A percentile compares a stretch with the other conserved stretches of the same genome.
Evolutionary conservation across 2,329 filamentous ascomycete genomes (phyloP).

Genomic region (Alternaria alternata): DNA sequence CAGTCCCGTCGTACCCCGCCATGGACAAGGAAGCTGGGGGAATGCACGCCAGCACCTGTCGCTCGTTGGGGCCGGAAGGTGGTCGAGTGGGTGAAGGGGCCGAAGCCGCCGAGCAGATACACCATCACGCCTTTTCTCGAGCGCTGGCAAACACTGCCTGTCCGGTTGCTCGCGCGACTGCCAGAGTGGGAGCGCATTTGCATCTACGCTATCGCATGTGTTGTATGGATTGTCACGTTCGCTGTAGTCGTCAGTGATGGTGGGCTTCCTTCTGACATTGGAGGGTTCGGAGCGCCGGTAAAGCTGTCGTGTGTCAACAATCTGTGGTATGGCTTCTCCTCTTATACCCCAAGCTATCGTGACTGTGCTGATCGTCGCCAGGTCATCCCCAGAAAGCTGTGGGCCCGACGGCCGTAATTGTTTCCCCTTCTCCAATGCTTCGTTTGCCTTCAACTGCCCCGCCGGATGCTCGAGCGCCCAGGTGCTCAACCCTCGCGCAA

Average conservation of each 20-base stretch:
- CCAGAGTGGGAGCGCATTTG: slow-evolving; percentile 64
- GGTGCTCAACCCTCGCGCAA: slow-evolving; percentile 59
- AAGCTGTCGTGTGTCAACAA: slow-evolving; percentile 71
- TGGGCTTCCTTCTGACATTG: slow-evolving; percentile 64
- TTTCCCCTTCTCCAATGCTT: slow-evolving; percentile 62
- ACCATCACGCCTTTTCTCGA: slow-evolving; percentile 66
- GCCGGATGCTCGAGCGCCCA: slow-evolving; percentile 60
- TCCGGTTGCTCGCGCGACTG: slow-evolving; percentile 66
- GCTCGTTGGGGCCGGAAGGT: slow-evolving; percentile 28
- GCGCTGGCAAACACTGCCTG: slow-evolving; percentile 70
- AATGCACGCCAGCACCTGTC: slow-evolving; percentile 27
- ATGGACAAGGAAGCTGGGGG: slow-evolving; percentile 23
- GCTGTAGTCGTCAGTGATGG: slow-evolving; percentile 71
- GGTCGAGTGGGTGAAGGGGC: slow-evolving; percentile 57
- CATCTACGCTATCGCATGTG: slow-evolving; percentile 65
- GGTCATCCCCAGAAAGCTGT: slow-evolving; percentile 49
- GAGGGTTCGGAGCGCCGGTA: slow-evolving; percentile 72
- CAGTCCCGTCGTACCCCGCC: slow-evolving; percentile 4
- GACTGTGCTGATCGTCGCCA: slow-evolving; percentile 9
- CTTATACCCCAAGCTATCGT: not conserved
- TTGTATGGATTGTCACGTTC: slow-evolving; percentile 74
- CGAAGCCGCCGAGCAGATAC: slow-evolving; percentile 53
- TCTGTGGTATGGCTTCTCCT: slow-evolving; percentile 66
- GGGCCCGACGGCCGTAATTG: slow-evolving; percentile 65
- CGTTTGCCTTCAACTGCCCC: slow-evolving; percentile 64